phyloP scores from a whole-genome alignment of 306 rosid species.

The Adenanthera pavonina region DNA sequence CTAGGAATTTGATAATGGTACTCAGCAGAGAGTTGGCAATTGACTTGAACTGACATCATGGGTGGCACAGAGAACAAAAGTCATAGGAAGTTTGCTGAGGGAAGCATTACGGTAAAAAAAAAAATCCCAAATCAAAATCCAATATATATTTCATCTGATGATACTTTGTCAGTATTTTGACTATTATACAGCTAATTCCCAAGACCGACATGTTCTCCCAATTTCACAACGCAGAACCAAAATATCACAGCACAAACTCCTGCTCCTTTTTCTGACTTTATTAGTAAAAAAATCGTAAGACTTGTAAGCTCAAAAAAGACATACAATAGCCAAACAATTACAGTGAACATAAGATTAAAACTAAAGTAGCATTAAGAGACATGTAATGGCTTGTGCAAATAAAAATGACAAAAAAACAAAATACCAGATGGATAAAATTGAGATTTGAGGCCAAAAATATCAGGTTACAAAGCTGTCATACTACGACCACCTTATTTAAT shows the following conservation, averaged over 20 bases:
- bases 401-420: not conserved
- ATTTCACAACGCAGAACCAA: conserved; percentile 24
- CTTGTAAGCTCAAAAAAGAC: conserved; percentile 14
- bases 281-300: conserved; percentile 10
- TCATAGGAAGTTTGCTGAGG: not conserved
- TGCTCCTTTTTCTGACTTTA: conserved; percentile 28
- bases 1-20: conserved; percentile 26
- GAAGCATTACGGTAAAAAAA: not conserved
- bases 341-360: not conserved
- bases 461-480: conserved; percentile 16
- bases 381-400: conserved; percentile 23
- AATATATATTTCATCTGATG: not conserved
- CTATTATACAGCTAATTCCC: not conserved
- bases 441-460: not conserved
- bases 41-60: conserved; percentile 12
- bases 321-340: conserved; percentile 15
- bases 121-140: not conserved
- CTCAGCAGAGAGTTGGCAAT: conserved; percentile 12
- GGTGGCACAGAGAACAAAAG: not conserved
- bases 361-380: not conserved
- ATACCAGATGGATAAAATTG: not conserved
- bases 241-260: conserved; percentile 27
- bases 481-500: not conserved
- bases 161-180: conserved; percentile 17
- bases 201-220: conserved; percentile 5